phyloP scores from a whole-genome alignment of 495 filamentous ascomycete species.

The Penicillium coffeae region DNA sequence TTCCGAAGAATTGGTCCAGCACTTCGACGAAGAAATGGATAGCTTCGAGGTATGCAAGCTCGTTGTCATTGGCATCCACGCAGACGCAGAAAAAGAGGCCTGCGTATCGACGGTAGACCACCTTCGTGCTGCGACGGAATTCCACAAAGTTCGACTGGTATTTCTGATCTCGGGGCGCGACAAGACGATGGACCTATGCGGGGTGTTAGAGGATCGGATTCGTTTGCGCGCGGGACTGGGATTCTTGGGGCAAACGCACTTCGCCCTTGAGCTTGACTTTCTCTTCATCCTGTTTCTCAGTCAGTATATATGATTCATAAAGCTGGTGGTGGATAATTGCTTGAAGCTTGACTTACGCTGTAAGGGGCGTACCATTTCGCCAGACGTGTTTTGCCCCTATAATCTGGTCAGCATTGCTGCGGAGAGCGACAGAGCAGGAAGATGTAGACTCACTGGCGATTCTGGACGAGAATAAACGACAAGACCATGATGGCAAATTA shows the following conservation, averaged over 20 bases:
- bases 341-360: conserved; percentile 51
- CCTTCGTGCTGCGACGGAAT: conserved; percentile 73
- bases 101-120: conserved; percentile 95
- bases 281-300: conserved; percentile 66
- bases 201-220: conserved; percentile 1
- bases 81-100: conserved; percentile 98
- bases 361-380: conserved; percentile 99
- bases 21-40: conserved; percentile 99
- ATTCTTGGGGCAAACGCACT: conserved; percentile 30
- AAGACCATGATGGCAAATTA: conserved; percentile 60
- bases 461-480: conserved; percentile 95
- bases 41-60: conserved; percentile 92
- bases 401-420: conserved; percentile 16
- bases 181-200: conserved; percentile 83
- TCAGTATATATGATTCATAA: too few relatives aligned
- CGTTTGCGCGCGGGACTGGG: conserved; percentile 4
- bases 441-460: conserved; percentile 74
- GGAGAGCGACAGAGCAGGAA: background rate
- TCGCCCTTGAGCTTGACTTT: conserved; percentile 96
- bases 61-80: conserved; percentile 98
- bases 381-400: conserved; percentile 94
- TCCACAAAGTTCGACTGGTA: conserved; percentile 99
- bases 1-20: conserved; percentile 96
- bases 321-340: background rate
- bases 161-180: conserved; percentile 96